A percentile compares a stretch with the other conserved stretches of the same genome.
Conservation (phyloP, 169 alveolate genomes). For the Plasmodium ovale region DNA sequence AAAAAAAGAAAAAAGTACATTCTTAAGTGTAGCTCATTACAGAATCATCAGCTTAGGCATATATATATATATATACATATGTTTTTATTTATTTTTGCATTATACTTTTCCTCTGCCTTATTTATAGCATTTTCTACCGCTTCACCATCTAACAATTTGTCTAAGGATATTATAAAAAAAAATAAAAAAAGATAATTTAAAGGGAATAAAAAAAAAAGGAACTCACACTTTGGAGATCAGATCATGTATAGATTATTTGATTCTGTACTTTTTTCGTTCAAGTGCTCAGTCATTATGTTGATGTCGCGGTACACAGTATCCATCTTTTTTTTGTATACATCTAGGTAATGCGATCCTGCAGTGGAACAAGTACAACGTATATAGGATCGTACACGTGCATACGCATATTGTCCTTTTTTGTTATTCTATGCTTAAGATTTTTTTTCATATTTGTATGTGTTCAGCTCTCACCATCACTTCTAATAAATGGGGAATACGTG, state of each 20-base stretch:
- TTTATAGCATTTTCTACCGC: conserved; percentile 42
- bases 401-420: conserved; percentile 5
- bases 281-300: conserved; percentile 23
- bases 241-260: not conserved
- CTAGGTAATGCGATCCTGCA: conserved; percentile 62
- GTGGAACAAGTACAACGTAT: not conserved
- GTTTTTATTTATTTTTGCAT: conserved; percentile 17
- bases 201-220: not conserved
- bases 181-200: conserved; percentile 10
- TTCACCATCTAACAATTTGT: conserved; percentile 11
- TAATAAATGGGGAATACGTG: conserved; percentile 71
- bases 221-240: not conserved
- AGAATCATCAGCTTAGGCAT: not conserved
- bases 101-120: conserved; percentile 65
- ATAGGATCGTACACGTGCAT: not conserved
- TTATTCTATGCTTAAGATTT: no score
- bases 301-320: conserved; percentile 41
- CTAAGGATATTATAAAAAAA: conserved; percentile 22
- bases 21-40: not conserved
- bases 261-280: conserved; percentile 30
- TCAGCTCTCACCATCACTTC: conserved; percentile 65
- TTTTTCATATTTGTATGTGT: conserved; percentile 4
- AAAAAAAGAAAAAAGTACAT: not conserved
- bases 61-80: conserved; percentile 15
- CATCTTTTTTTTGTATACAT: conserved; percentile 72